Conservation (phyloP, 257 asterid genomes). For the Penstemon eatonii region DNA sequence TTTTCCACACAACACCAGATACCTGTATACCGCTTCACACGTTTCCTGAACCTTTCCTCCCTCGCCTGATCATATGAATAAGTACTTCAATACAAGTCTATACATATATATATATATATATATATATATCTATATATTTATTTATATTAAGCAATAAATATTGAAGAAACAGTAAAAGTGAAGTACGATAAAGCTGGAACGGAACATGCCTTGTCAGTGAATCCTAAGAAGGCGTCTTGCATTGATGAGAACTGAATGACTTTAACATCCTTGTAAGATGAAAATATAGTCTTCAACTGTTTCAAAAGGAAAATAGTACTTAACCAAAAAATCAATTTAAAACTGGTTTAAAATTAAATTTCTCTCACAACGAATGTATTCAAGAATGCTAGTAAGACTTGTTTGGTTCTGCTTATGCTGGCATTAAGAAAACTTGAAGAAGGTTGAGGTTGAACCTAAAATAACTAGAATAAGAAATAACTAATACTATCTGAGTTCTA, state of each 20-base stretch:
- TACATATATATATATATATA: too few species aligned
- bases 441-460: too few species aligned
- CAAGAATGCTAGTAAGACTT: background rate
- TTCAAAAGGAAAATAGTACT: slow-evolving; percentile 24
- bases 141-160: background rate
- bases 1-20: slow-evolving; percentile 89
- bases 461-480: too few species aligned
- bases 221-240: slow-evolving; percentile 87
- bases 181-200: slow-evolving; percentile 13
- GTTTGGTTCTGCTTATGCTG: background rate
- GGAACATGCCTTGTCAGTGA: slow-evolving; percentile 74
- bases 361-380: too few species aligned
- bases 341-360: too few species aligned
- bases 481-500: background rate
- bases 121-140: too few species aligned
- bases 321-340: too few species aligned
- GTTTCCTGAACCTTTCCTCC: slow-evolving; percentile 80
- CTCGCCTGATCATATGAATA: slow-evolving; percentile 44
- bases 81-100: too few species aligned
- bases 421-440: background rate
- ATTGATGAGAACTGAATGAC: slow-evolving; percentile 87
- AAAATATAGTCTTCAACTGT: slow-evolving; percentile 77
- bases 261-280: slow-evolving; percentile 75
- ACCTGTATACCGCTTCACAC: slow-evolving; percentile 80
- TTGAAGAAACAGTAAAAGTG: background rate